phyloP scores from a whole-genome alignment of 164 flowering plant genomes.

The Houttuynia cordata region DNA sequence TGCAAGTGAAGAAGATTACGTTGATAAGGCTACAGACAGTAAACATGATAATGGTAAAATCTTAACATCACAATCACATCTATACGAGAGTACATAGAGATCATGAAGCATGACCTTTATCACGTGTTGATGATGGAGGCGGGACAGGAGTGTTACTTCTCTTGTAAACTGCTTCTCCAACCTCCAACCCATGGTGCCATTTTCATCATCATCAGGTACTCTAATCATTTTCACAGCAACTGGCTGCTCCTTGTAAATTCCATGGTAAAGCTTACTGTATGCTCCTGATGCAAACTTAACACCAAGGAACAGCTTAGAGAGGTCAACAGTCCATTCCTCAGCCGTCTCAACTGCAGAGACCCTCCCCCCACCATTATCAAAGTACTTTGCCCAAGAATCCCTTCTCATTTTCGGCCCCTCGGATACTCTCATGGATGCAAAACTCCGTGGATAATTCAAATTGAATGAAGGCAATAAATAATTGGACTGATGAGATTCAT shows the following conservation, averaged over 20 bases:
- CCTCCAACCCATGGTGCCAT: constrained; percentile 40
- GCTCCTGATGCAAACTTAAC: constrained; percentile 74
- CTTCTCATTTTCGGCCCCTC: constrained; percentile 32
- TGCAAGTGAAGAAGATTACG: too few relatives aligned
- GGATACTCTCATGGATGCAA: constrained; percentile 25
- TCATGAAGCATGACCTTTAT: constrained; percentile 38
- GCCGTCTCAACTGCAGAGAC: constrained; percentile 56
- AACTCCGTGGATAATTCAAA: constrained; percentile 26
- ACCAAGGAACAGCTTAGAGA: constrained; percentile 64
- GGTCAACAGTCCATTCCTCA: constrained; percentile 58
- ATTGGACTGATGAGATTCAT: constrained; percentile 4
- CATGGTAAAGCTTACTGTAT: constrained; percentile 78
- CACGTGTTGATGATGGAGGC: constrained; percentile 64
- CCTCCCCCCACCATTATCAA: constrained; percentile 64
- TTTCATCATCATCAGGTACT: constrained; percentile 76
- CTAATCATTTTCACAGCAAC: constrained; percentile 79
- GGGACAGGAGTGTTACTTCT: constrained; percentile 61
- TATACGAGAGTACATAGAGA: neutral
- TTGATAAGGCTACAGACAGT: too few relatives aligned
- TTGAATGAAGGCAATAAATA: constrained; percentile 9
- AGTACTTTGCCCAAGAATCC: constrained; percentile 69
- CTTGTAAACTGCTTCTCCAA: constrained; percentile 62
- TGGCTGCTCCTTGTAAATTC: constrained; percentile 55
- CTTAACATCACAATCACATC: neutral
- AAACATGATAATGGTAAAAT: neutral